Base-by-base conservation (phyloP, 208 protist genomes). In the Leptomonas seymouri region DNA sequence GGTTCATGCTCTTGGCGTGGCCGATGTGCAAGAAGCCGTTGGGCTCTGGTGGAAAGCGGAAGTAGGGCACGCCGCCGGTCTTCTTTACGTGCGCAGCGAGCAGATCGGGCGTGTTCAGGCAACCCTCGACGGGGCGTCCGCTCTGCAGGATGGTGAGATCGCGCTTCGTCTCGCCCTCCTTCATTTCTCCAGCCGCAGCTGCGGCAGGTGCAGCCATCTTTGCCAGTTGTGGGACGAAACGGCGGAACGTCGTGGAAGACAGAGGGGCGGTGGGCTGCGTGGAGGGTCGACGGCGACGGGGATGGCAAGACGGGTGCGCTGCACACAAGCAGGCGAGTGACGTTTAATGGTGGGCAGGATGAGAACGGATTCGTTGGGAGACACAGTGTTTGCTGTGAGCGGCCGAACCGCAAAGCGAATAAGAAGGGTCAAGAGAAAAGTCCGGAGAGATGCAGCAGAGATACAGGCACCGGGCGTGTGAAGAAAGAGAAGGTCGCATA, bases 1-100 rank as follows among this genome's bases (percentile, higher is more conserved):
- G 86, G 81, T 97, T 97, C 97, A 99, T 99, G 67, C 98, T 97
- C 87, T 99, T 99, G 12, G 98, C 98, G 76, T 99, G 99, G 23
- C 99, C 99, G 85, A 99, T 99, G 82, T 99, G 99, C 11, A 99
- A 84, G 73, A 98, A 99, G 31, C 99, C 99, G 64, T 98, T 98
- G 30, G 98, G 97, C 88, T 99, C 97, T 20, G 98, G 98, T 1
- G 98, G 98, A 70, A 99, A 99, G 51, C 98, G 89, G 74, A 97
- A 97, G 80, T 93, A 95, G n/a, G 82, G 87, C 41, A 69, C 81
- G n/a, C 90, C 89, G 23, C 72, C 80, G 1, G 93, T 97, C 20
- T 75, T 30, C 55, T 68, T 66, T 27, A 67, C 31, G 62, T 97
- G 93, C 49, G 80, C 78, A 49, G 78, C 81, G 56, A 93, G 44